phyloP scores from a whole-genome alignment of 495 filamentous ascomycete species.

The Penicillium lagena region DNA sequence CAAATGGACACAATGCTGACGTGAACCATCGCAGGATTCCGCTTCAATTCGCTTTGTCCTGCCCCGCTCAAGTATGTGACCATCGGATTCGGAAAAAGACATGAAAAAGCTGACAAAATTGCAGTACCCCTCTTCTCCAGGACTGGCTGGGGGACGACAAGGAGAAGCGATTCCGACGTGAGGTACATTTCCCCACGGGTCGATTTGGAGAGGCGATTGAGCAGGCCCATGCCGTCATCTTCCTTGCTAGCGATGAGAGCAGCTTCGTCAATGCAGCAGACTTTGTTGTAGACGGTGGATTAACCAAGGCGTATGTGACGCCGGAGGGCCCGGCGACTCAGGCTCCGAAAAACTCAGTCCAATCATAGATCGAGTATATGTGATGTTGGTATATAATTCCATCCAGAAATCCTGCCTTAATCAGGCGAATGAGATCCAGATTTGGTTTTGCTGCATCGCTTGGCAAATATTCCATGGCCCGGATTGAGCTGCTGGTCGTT shows the following conservation, averaged over 20 bases:
- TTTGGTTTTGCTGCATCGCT: constrained; percentile 31
- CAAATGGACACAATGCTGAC: too few species aligned
- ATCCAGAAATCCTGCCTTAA: background rate
- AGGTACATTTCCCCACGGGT: constrained; percentile 93
- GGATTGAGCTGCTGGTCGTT: constrained; percentile 16
- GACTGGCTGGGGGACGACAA: constrained; percentile 91
- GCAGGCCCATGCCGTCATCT: constrained; percentile 89
- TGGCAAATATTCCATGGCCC: constrained; percentile 36
- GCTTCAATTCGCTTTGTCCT: constrained; percentile 90
- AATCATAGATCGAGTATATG: constrained; percentile 1
- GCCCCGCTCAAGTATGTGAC: constrained; percentile 72
- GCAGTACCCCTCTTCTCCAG: constrained; percentile 69
- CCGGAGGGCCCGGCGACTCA: constrained; percentile 69
- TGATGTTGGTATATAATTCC: too few species aligned
- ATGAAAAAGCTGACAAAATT: too few species aligned
- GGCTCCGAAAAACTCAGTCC: constrained; percentile 60
- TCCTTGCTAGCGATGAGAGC: constrained; percentile 89
- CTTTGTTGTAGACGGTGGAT: constrained; percentile 94
- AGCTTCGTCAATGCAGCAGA: constrained; percentile 91
- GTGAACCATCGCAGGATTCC: constrained; percentile 39
- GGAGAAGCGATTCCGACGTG: constrained; percentile 74
- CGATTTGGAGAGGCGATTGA: constrained; percentile 94
- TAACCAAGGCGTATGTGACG: constrained; percentile 95
- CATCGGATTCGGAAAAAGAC: too few species aligned
- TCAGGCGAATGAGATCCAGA: constrained; percentile 37